These are phyloP conservation scores for Fabrea salina DNA, from an alignment of 169 alveolate genomes.

Conservation along the genomic window DNA sequence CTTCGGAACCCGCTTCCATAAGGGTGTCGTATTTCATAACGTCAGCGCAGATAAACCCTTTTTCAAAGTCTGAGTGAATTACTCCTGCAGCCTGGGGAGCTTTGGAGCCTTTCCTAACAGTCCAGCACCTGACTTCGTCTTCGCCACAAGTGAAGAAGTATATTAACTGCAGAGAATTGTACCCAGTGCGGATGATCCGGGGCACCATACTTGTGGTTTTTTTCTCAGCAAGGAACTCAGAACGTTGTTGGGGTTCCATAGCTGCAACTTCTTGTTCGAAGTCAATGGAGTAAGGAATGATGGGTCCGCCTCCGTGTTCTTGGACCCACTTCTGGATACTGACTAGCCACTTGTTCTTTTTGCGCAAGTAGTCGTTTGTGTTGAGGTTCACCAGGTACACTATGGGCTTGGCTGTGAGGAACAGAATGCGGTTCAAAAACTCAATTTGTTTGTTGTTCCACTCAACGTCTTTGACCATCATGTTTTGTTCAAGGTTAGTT, in stretches of 20 bases:
- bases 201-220: constrained; percentile 89
- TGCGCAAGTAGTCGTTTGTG: constrained; percentile 93
- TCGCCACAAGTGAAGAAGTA: constrained; percentile 99
- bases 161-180: constrained; percentile 90
- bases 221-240: constrained; percentile 56
- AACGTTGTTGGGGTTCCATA: constrained; percentile 83
- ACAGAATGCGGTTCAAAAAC: constrained; percentile 88
- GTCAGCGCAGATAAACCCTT: constrained; percentile 91
- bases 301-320: constrained; percentile 96
- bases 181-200: constrained; percentile 96
- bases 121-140: constrained; percentile 99
- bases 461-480: constrained; percentile 63
- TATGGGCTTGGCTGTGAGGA: constrained; percentile 98
- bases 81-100: constrained; percentile 97
- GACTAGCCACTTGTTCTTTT: constrained; percentile 96
- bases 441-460: constrained; percentile 93
- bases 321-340: constrained; percentile 96
- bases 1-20: constrained; percentile 41
- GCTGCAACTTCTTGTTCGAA: constrained; percentile 91
- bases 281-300: constrained; percentile 97
- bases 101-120: constrained; percentile 93
- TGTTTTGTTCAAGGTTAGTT: constrained; percentile 83
- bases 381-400: constrained; percentile 96
- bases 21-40: constrained; percentile 44
- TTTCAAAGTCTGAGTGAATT: constrained; percentile 96